These are phyloP conservation scores for Tricholomella constricta DNA, from an alignment of 768 basidiomycete genomes.

Conservation along the genomic window DNA sequence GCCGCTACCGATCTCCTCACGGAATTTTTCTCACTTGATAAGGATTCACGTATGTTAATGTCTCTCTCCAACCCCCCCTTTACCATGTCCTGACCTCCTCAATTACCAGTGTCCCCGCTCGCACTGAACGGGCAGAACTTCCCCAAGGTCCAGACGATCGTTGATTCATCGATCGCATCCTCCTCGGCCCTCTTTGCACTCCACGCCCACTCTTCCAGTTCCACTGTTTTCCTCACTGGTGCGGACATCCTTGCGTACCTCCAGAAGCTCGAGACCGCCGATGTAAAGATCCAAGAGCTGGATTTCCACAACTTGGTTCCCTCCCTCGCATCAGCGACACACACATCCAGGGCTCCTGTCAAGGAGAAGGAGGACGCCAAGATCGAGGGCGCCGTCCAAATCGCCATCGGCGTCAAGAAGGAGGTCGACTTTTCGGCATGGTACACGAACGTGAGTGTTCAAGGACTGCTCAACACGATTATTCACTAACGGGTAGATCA, in stretches of 20 bases:
- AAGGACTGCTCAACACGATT: background rate
- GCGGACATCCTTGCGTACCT: slow-evolving; percentile 74
- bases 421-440: slow-evolving; percentile 93
- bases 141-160: slow-evolving; percentile 69
- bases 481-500: slow-evolving; percentile 31
- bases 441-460: slow-evolving; percentile 80
- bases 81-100: slow-evolving; percentile 15
- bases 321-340: slow-evolving; percentile 37
- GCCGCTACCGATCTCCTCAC: slow-evolving; percentile 85
- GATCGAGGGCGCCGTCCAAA: slow-evolving; percentile 87
- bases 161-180: slow-evolving; percentile 78
- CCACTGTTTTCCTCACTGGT: slow-evolving; percentile 80
- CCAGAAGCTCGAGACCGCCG: slow-evolving; percentile 65
- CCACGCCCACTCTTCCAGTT: slow-evolving; percentile 68
- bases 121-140: slow-evolving; percentile 67
- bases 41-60: slow-evolving; percentile 74
- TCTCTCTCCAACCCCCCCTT: background rate
- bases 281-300: slow-evolving; percentile 66
- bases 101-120: slow-evolving; percentile 76
- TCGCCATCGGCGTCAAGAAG: slow-evolving; percentile 94
- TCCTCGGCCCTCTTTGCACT: slow-evolving; percentile 72
- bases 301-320: slow-evolving; percentile 65
- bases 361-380: slow-evolving; percentile 76
- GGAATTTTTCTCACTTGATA: slow-evolving; percentile 82
- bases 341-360: slow-evolving; percentile 37